Conservation (phyloP, 2,329 filamentous ascomycete species). For the Podosphaera leucotricha region DNA sequence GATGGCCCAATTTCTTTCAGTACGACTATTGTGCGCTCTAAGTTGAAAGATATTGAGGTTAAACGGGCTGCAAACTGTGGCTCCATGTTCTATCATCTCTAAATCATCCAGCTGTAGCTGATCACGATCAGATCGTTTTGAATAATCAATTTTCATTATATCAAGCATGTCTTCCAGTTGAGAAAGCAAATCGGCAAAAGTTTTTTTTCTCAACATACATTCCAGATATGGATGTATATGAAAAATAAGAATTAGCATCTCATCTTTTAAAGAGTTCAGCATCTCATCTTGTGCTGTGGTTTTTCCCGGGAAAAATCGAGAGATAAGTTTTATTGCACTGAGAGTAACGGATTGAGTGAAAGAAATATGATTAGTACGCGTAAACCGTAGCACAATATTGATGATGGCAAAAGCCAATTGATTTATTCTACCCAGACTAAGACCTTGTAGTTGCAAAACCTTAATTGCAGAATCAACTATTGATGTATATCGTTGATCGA, state of each 20-base stretch:
- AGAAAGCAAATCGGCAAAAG: slow-evolving; percentile 13
- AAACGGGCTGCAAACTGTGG: slow-evolving; percentile 17
- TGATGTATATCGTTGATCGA: slow-evolving; percentile 29
- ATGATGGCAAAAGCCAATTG: slow-evolving; percentile 53
- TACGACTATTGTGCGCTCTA: slow-evolving; percentile 26
- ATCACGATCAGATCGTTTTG: slow-evolving; percentile 42
- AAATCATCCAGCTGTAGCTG: slow-evolving; percentile 62
- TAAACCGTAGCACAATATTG: slow-evolving; percentile 43
- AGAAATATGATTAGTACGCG: slow-evolving; percentile 42
- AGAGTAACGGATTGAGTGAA: slow-evolving; percentile 34
- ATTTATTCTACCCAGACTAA: slow-evolving; percentile 38
- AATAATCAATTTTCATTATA: slow-evolving; percentile 56
- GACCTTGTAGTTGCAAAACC: slow-evolving; percentile 34
- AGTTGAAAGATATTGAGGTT: slow-evolving; percentile 27
- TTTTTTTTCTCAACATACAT: slow-evolving; percentile 24
- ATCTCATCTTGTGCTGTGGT: slow-evolving; percentile 32
- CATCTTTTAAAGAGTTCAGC: slow-evolving; percentile 40
- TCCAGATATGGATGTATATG: slow-evolving; percentile 40
- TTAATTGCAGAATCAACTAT: slow-evolving; percentile 32
- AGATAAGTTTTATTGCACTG: slow-evolving; percentile 45
- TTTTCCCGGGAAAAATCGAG: slow-evolving; percentile 55
- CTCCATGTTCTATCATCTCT: slow-evolving; percentile 19
- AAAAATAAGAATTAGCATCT: slow-evolving; percentile 52
- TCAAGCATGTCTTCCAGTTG: slow-evolving; percentile 43
- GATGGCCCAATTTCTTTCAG: slow-evolving; percentile 35